Conservation (phyloP, 2,329 filamentous ascomycete genomes). For the Talaromyces atroroseus region DNA sequence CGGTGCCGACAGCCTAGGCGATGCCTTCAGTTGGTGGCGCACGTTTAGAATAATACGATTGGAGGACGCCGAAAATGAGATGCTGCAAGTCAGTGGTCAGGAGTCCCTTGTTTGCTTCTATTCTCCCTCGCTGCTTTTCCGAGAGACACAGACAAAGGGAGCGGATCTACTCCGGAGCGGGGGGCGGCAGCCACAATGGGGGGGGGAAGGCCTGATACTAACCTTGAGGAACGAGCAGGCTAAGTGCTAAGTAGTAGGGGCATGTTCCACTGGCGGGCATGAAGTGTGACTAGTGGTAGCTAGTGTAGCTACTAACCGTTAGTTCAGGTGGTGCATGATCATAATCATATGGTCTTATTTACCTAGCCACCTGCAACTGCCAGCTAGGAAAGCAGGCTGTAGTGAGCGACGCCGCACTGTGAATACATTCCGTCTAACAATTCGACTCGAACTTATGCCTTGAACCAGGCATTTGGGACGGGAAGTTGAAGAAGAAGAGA, state of each 20-base stretch:
- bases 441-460: neutral
- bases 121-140: neutral
- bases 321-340: neutral
- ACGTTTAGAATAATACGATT: neutral
- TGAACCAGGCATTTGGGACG: neutral
- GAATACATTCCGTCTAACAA: neutral
- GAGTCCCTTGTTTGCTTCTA: neutral
- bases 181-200: slow-evolving; percentile 9
- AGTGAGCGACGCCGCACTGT: neutral
- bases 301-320: neutral
- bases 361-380: neutral
- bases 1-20: slow-evolving; percentile 5
- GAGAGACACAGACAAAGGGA: slow-evolving; percentile 1
- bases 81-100: neutral
- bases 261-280: neutral
- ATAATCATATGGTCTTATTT: neutral
- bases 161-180: slow-evolving; percentile 4
- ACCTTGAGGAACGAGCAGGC: neutral
- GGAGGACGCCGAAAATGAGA: neutral
- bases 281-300: neutral
- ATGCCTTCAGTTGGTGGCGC: neutral
- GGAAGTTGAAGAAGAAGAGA: neutral
- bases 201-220: neutral
- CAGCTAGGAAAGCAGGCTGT: neutral
- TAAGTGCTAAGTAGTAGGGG: neutral